phyloP scores from a whole-genome alignment of 2,329 filamentous ascomycete genomes.

The Sporothrix schenckii region DNA sequence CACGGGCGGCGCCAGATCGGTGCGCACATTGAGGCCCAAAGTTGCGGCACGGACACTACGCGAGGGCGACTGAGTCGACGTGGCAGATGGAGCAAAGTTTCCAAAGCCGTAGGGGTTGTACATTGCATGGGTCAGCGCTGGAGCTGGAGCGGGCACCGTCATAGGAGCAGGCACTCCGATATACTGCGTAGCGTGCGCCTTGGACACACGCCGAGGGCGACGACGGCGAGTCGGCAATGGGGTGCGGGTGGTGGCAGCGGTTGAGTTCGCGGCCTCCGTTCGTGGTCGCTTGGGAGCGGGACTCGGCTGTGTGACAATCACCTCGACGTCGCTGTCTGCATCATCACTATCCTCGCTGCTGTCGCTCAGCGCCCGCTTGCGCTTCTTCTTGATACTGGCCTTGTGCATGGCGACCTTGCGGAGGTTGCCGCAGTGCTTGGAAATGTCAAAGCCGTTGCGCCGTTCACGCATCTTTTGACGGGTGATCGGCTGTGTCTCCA shows the following conservation, averaged over 20 bases:
- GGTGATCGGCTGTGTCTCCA: slow-evolving; percentile 34
- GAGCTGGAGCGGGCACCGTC: background rate
- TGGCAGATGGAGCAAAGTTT: background rate
- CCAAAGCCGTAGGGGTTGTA: background rate
- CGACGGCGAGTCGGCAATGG: slow-evolving; percentile 1
- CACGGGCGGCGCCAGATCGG: background rate
- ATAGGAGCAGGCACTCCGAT: background rate
- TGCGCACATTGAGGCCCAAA: slow-evolving; percentile 11
- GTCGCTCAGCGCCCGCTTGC: slow-evolving; percentile 1
- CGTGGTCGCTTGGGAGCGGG: background rate
- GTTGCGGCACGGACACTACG: background rate
- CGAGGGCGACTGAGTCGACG: background rate
- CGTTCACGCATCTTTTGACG: slow-evolving; percentile 33
- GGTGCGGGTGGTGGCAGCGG: background rate
- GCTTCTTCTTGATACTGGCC: slow-evolving; percentile 20
- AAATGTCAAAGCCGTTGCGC: slow-evolving; percentile 34
- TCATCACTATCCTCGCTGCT: background rate
- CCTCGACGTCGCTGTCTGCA: slow-evolving; percentile 1
- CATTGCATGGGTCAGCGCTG: background rate
- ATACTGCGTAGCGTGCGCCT: background rate
- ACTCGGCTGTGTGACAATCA: background rate
- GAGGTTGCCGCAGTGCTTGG: slow-evolving; percentile 35
- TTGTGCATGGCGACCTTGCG: slow-evolving; percentile 17
- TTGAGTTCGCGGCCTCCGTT: background rate
- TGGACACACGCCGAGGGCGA: slow-evolving; percentile 23